Evolutionary conservation across 352 stramenopile species (phyloP).

Genomic region (Globisporangium abappressorium): DNA sequence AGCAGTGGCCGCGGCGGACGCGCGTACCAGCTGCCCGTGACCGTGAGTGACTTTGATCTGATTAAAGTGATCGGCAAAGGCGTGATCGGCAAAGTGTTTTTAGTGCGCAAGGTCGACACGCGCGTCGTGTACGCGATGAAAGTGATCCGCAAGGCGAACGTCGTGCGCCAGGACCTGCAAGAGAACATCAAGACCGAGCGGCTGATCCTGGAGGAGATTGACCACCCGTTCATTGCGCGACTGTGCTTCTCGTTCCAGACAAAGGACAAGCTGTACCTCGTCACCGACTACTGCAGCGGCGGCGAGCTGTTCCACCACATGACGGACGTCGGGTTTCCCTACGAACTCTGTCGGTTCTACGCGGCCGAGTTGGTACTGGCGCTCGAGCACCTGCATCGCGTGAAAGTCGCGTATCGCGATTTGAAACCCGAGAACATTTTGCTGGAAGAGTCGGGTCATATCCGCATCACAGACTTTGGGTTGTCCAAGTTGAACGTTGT

Average conservation of each 20-base stretch:
- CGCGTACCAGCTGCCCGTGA: conserved; percentile 38
- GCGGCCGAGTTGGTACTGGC: conserved; percentile 93
- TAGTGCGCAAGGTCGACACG: conserved; percentile 87
- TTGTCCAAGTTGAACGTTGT: conserved; percentile 77
- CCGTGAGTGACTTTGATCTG: conserved; percentile 82
- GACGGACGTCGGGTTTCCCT: conserved; percentile 78
- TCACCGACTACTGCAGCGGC: conserved; percentile 89
- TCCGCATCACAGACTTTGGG: conserved; percentile 97
- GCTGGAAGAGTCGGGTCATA: conserved; percentile 87
- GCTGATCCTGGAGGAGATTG: conserved; percentile 96
- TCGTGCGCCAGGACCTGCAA: conserved; percentile 92
- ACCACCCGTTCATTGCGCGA: conserved; percentile 98
- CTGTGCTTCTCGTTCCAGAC: conserved; percentile 98
- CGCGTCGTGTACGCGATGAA: conserved; percentile 97
- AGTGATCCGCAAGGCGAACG: conserved; percentile 95
- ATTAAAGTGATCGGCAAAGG: conserved; percentile 84
- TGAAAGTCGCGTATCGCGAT: conserved; percentile 96
- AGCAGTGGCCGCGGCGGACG: conserved; percentile 33
- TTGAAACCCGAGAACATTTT: conserved; percentile 97
- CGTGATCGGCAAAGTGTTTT: conserved; percentile 88
- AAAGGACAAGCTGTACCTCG: conserved; percentile 85
- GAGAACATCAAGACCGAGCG: conserved; percentile 97
- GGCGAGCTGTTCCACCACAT: conserved; percentile 99
- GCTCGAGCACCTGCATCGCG: conserved; percentile 93
- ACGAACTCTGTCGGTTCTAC: conserved; percentile 91